Conservation (phyloP, 306 rosid species). For the Mucuna pruriens region DNA sequence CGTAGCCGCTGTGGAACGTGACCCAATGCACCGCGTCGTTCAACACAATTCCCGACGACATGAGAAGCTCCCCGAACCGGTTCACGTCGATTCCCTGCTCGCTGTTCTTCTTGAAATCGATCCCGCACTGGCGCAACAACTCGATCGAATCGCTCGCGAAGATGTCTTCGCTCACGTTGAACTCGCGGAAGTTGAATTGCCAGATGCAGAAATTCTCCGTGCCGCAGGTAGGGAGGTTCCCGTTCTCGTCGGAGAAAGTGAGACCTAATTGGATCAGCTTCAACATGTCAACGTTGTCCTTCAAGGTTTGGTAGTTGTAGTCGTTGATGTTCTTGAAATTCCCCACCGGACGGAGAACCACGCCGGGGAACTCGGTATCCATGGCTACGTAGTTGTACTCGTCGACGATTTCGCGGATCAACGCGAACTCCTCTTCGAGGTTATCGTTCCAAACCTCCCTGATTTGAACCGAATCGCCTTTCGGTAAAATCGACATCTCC, state of each 20-base stretch:
- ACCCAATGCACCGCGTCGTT: constrained; percentile 45
- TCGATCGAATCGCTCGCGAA: constrained; percentile 54
- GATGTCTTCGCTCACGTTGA: constrained; percentile 48
- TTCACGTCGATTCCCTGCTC: constrained; percentile 56
- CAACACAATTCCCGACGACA: constrained; percentile 55
- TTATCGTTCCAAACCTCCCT: constrained; percentile 91
- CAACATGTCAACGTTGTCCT: constrained; percentile 88
- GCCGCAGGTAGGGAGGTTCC: constrained; percentile 79
- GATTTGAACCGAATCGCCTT: constrained; percentile 78
- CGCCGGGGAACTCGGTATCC: constrained; percentile 97
- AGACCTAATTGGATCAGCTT: constrained; percentile 92
- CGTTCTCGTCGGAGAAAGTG: constrained; percentile 78
- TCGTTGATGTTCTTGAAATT: constrained; percentile 78
- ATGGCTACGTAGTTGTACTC: constrained; percentile 66
- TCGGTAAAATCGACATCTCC: constrained; percentile 78
- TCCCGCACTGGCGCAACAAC: constrained; percentile 54
- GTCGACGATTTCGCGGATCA: constrained; percentile 80
- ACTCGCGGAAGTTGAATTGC: constrained; percentile 57
- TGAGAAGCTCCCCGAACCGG: constrained; percentile 58
- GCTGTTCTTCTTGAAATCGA: constrained; percentile 53
- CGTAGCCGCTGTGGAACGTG: constrained; percentile 54
- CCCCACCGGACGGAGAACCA: constrained; percentile 85
- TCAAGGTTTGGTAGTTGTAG: constrained; percentile 80
- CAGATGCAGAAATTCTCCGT: constrained; percentile 53
- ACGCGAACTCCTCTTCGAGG: constrained; percentile 72